Percentiles rank a stretch among this genome's conserved stretches.
Conservation (phyloP, 306 rosid species). For the Begonia fuchsioides region DNA sequence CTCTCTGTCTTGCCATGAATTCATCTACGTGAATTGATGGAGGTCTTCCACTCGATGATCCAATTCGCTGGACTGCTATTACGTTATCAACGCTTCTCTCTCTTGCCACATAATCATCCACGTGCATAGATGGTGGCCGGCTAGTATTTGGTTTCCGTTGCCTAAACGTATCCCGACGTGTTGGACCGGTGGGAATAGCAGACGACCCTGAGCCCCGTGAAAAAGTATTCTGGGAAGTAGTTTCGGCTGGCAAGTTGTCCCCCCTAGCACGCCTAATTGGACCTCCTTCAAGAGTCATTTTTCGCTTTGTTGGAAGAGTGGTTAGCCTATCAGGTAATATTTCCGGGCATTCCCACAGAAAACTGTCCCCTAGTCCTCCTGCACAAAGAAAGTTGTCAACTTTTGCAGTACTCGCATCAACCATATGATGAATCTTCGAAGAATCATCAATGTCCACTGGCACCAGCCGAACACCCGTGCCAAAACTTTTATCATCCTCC, state of each 20-base stretch:
- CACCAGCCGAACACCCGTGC: slow-evolving; percentile 21
- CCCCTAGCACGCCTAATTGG: slow-evolving; percentile 72
- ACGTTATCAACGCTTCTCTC: slow-evolving; percentile 85
- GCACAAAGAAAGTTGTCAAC: slow-evolving; percentile 40
- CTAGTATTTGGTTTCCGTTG: slow-evolving; percentile 99
- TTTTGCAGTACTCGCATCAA: slow-evolving; percentile 39
- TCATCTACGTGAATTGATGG: slow-evolving; percentile 99
- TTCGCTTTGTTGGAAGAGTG: slow-evolving; percentile 47
- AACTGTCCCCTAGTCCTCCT: slow-evolving; percentile 62
- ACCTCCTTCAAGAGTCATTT: slow-evolving; percentile 53
- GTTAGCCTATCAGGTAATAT: slow-evolving; percentile 72
- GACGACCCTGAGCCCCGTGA: slow-evolving; percentile 51
- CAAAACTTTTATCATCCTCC: slow-evolving; percentile 20
- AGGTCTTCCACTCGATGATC: slow-evolving; percentile 89
- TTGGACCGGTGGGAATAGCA: slow-evolving; percentile 59
- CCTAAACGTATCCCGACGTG: slow-evolving; percentile 90
- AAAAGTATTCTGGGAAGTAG: slow-evolving; percentile 45
- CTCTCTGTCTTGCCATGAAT: slow-evolving; percentile 97
- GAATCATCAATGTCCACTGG: slow-evolving; percentile 30
- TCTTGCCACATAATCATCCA: slow-evolving; percentile 94
- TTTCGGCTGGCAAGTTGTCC: slow-evolving; percentile 56
- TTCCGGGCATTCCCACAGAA: slow-evolving; percentile 94
- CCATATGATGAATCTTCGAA: slow-evolving; percentile 31
- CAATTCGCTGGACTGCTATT: slow-evolving; percentile 68
- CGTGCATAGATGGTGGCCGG: slow-evolving; percentile 99